Conservation (phyloP, 129 eudicot genomes). For the Tagetes erecta region DNA sequence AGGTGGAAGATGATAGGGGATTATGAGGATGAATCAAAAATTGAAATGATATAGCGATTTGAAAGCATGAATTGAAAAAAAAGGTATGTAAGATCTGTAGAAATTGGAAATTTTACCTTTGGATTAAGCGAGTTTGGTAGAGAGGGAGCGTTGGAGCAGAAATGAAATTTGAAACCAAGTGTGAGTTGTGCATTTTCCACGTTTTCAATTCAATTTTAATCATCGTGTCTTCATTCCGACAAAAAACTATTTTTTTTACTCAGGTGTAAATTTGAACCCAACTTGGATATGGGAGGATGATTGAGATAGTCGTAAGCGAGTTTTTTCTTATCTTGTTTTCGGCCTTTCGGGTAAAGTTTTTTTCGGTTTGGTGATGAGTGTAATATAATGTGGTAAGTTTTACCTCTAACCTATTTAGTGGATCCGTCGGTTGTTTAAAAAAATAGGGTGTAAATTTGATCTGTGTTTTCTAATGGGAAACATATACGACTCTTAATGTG, state of each 20-base stretch:
- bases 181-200: constrained; percentile 26
- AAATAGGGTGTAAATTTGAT: too few species aligned
- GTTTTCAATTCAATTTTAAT: constrained; percentile 12
- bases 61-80: constrained; percentile 7
- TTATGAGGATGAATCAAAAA: constrained; percentile 5
- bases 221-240: not conserved
- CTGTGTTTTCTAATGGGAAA: too few species aligned
- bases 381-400: too few species aligned
- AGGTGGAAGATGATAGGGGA: not conserved
- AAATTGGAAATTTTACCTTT: constrained; percentile 23
- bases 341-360: too few species aligned
- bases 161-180: constrained; percentile 20
- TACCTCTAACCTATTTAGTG: too few species aligned
- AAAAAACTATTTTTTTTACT: not conserved
- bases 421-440: too few species aligned
- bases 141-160: constrained; percentile 25
- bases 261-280: too few species aligned
- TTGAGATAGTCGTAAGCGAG: too few species aligned
- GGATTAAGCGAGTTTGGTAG: constrained; percentile 18
- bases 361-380: too few species aligned
- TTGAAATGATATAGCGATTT: not conserved
- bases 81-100: not conserved
- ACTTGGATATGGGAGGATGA: too few species aligned
- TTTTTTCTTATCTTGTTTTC: too few species aligned
- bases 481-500: too few species aligned